Evolutionary conservation across 495 filamentous ascomycete species (phyloP), one percentile per base, ranked within the genome.

Genomic region (Margaritispora aquatica): DNA sequence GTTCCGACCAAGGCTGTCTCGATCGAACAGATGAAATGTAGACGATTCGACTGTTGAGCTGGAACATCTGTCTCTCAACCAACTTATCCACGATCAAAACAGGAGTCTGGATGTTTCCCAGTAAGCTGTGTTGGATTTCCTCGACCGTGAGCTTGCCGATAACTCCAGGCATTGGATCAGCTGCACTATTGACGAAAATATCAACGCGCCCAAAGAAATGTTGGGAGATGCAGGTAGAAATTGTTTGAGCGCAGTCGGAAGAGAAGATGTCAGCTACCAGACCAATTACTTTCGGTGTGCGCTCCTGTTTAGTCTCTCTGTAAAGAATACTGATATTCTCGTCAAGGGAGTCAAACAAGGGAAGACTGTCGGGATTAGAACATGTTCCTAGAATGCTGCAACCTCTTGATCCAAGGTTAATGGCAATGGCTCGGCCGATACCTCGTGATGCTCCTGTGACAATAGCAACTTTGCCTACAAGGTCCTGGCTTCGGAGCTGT

Each of bases 391-490:
- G 46, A 9, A 61, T 52, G 1, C 52, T 56, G 21, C 59, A 61
- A 20, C 59, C 59, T 50, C 59, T 34, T 11, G 46, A 13, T 13
- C 52, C 59, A 24, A 61, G 53, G 46, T 41, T 26, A 20, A 61
- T 34, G 19, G 59, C 46, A 27, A 61, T 46, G 0, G 59, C 59
- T 38, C 52, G 52, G 7, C 76, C 77, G 34, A 79, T 72, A 36
- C 77, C 77, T 15, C 75, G 72, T 23, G 71, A 69, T 2, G 77
- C 74, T 2, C 78, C 77, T 15, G 76, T 77, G 50, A 81, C 66
- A 55, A 77, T 61, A 31, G 71, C 68, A 27, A 75, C 70, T 53
- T 75, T 77, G 26, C 73, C 78, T 4, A 68, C 64, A 3, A 74
- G 67, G 29, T 61, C 59, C 44, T 61, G 59, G 1, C 51, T 44